phyloP scores from a whole-genome alignment of 768 basidiomycete genomes.

The Cystobasidium tubakii region DNA sequence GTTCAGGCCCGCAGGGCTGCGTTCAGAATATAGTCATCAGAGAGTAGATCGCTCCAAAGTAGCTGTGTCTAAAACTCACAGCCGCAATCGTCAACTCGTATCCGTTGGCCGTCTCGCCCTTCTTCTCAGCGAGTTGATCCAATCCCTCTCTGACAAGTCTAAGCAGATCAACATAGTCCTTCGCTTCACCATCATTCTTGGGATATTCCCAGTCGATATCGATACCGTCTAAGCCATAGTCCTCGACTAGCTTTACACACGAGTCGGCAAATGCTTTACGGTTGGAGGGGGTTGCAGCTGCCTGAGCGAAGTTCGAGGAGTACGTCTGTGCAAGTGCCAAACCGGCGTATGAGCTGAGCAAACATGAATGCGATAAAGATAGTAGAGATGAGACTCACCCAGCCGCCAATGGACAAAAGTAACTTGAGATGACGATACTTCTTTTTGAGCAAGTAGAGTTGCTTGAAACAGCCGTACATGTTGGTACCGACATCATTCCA shows the following conservation, averaged over 20 bases:
- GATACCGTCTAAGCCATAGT: slow-evolving; percentile 86
- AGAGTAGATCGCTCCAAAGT: no score
- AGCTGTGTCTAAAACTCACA: slow-evolving; percentile 34
- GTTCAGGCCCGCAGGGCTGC: slow-evolving; percentile 81
- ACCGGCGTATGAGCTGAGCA: no score
- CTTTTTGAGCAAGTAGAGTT: slow-evolving; percentile 79
- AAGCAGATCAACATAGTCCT: slow-evolving; percentile 75
- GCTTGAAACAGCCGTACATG: slow-evolving; percentile 57
- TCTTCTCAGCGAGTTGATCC: slow-evolving; percentile 67
- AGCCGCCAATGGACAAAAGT: slow-evolving; percentile 82
- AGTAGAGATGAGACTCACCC: slow-evolving; percentile 48
- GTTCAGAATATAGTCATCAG: neutral
- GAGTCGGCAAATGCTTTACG: slow-evolving; percentile 74
- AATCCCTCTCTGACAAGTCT: slow-evolving; percentile 67
- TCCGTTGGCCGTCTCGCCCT: slow-evolving; percentile 51
- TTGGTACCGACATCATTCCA: slow-evolving; percentile 90
- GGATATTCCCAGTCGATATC: slow-evolving; percentile 81
- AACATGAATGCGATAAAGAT: neutral
- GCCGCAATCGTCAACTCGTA: slow-evolving; percentile 45
- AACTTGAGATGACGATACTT: slow-evolving; percentile 58
- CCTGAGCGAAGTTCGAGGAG: slow-evolving; percentile 75
- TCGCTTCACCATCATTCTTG: slow-evolving; percentile 65
- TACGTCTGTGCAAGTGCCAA: slow-evolving; percentile 57
- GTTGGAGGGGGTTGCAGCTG: slow-evolving; percentile 62
- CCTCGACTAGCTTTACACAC: slow-evolving; percentile 70